These are phyloP conservation scores for Fistulifera solaris DNA, from an alignment of 108 stramenopile species.

Conservation along the genomic window DNA sequence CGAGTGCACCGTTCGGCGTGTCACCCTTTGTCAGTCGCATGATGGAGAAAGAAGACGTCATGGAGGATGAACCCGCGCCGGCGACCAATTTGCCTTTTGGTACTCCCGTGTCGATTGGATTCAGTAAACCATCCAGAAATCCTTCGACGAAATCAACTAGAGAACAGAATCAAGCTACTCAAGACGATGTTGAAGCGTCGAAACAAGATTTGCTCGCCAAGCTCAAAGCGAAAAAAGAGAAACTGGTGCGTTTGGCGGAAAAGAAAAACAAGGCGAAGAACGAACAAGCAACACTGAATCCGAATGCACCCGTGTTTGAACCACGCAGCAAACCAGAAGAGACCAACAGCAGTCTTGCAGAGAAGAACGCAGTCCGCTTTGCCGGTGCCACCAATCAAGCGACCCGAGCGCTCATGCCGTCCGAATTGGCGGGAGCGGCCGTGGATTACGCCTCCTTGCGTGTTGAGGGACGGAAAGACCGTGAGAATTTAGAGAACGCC, in stretches of 20 bases:
- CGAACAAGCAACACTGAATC: not conserved
- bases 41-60: too few species aligned
- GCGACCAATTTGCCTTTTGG: constrained; percentile 5
- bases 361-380: constrained; percentile 23
- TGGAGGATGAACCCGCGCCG: constrained; percentile 1
- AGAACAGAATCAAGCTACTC: not conserved
- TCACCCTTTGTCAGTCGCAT: too few species aligned
- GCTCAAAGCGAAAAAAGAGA: constrained; percentile 10
- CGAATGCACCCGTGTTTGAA: not conserved
- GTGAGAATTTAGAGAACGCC: constrained; percentile 42
- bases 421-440: not conserved
- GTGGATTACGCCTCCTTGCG: constrained; percentile 2
- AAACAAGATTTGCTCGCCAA: not conserved
- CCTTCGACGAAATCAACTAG: not conserved
- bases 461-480: constrained; percentile 1
- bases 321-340: not conserved
- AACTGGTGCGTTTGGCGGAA: not conserved
- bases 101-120: not conserved
- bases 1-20: too few species aligned
- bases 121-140: not conserved
- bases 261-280: constrained; percentile 3
- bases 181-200: not conserved
- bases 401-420: constrained; percentile 8
- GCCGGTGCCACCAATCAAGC: constrained; percentile 9
- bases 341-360: not conserved